Conservation (phyloP, 2,329 filamentous ascomycete genomes). For the Neonectria sp. region DNA sequence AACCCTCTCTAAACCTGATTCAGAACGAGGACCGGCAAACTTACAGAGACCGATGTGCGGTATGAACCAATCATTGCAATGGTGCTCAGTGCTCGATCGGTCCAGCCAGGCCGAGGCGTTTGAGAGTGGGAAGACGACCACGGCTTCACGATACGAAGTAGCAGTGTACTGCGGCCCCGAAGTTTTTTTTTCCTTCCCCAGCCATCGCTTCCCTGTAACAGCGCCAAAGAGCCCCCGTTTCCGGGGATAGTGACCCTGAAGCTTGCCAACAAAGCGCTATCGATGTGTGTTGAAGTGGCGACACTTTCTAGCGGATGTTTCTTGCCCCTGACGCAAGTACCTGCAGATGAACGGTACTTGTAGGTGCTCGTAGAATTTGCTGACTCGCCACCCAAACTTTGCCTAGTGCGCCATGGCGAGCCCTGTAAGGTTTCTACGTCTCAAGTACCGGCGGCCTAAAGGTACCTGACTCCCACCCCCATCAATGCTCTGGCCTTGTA, state of each 20-base stretch:
- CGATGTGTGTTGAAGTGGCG: neutral
- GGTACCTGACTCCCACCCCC: constrained; percentile 28
- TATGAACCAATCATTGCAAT: constrained; percentile 41
- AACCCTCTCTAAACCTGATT: constrained; percentile 22
- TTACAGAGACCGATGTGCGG: constrained; percentile 30
- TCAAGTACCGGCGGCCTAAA: constrained; percentile 22
- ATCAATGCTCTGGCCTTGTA: constrained; percentile 24
- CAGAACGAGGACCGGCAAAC: constrained; percentile 21
- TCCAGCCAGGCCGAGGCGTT: constrained; percentile 26
- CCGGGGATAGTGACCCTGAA: neutral
- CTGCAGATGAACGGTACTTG: constrained; percentile 16
- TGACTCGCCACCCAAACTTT: constrained; percentile 1
- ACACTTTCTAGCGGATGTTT: constrained; percentile 14
- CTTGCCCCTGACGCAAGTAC: constrained; percentile 30
- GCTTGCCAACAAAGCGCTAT: neutral
- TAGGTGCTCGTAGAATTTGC: neutral
- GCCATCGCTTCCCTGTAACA: neutral
- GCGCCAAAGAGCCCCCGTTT: neutral
- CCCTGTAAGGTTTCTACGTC: constrained; percentile 11
- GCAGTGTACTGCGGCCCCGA: neutral
- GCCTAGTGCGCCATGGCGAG: neutral
- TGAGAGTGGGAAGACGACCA: constrained; percentile 25
- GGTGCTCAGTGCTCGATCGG: constrained; percentile 32
- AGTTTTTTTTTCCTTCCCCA: constrained; percentile 4
- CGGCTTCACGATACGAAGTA: constrained; percentile 24